Percentiles rank a stretch among this genome's conserved stretches.
Conservation (phyloP, 1,139 yeast species). For the Saccharomyces hybrid region DNA sequence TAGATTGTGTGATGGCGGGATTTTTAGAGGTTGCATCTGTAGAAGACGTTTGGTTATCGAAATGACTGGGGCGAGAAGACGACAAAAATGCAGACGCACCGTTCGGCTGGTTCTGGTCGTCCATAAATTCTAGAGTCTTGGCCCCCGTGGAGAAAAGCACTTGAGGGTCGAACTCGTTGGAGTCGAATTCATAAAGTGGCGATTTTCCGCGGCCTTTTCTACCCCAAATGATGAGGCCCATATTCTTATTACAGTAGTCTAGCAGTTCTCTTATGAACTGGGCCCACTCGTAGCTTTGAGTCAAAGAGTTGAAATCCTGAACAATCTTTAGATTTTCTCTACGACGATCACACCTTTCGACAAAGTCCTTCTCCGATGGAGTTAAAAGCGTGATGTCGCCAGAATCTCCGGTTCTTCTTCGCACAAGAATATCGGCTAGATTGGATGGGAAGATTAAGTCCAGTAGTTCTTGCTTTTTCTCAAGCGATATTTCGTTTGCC, state of each 20-base stretch:
- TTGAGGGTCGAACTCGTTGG: constrained; percentile 20
- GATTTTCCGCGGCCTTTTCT: constrained; percentile 39
- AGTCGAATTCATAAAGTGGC: constrained; percentile 18
- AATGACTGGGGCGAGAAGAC: not conserved
- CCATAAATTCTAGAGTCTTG: not conserved
- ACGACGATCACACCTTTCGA: constrained; percentile 54
- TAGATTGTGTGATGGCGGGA: constrained; percentile 4
- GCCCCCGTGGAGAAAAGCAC: constrained; percentile 21
- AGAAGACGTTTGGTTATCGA: not conserved
- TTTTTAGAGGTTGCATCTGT: not conserved
- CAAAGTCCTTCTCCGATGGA: constrained; percentile 30
- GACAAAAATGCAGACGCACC: not conserved
- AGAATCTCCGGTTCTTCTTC: constrained; percentile 38
- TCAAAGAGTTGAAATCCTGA: constrained; percentile 41
- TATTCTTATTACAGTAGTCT: constrained; percentile 70
- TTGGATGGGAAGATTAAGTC: constrained; percentile 70
- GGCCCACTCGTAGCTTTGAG: constrained; percentile 66
- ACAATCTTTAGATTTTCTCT: constrained; percentile 51
- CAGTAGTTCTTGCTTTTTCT: constrained; percentile 54
- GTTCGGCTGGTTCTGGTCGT: not conserved
- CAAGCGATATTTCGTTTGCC: constrained; percentile 16
- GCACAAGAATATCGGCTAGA: constrained; percentile 47
- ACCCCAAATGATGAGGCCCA: constrained; percentile 67
- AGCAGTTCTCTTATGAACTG: constrained; percentile 63
- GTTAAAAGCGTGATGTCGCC: constrained; percentile 12